A percentile compares a stretch with the other conserved stretches of the same genome.
Evolutionary conservation across 2,329 filamentous ascomycete species (phyloP).

Genomic region (Aspergillus glaucus): DNA sequence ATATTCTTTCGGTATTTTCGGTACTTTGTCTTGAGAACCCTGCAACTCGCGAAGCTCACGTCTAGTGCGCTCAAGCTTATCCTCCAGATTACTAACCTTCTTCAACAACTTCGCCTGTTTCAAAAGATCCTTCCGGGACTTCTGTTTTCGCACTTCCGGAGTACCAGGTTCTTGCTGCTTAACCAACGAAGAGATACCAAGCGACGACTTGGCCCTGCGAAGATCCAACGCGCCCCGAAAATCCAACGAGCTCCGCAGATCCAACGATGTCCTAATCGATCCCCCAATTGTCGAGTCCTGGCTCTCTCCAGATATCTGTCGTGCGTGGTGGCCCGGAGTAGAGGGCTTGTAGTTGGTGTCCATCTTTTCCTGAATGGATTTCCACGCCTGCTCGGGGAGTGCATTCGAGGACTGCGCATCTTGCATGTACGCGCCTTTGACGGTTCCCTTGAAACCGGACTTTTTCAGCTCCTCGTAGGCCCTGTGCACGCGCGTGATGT

Average conservation of each 20-base stretch:
- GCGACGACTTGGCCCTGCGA: conserved; percentile 26
- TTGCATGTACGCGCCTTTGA: conserved; percentile 27
- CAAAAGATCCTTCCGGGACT: conserved; percentile 52
- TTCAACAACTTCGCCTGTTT: conserved; percentile 53
- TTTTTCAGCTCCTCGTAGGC: conserved; percentile 51
- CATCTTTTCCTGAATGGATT: conserved; percentile 27
- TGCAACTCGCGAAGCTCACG: conserved; percentile 48
- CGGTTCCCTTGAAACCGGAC: conserved; percentile 42
- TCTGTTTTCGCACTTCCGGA: conserved; percentile 38
- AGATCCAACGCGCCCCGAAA: conserved; percentile 16
- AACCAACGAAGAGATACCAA: conserved; percentile 21
- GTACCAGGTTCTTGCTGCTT: conserved; percentile 18
- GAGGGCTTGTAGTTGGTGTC: conserved; percentile 9
- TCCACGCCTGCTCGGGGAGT: conserved; percentile 30
- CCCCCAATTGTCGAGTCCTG: background rate
- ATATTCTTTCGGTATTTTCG: no score
- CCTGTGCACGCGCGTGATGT: conserved; percentile 43
- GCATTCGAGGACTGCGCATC: conserved; percentile 9
- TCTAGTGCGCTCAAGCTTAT: conserved; percentile 51
- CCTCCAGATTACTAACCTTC: conserved; percentile 55
- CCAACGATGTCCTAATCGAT: conserved; percentile 28
- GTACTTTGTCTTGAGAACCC: conserved; percentile 25
- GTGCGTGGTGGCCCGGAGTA: conserved; percentile 8
- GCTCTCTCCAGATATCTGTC: conserved; percentile 10
- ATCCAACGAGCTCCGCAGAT: conserved; percentile 24